Conservation (phyloP, 2,329 filamentous ascomycete species). For the Tolypocladium pustulatum region DNA sequence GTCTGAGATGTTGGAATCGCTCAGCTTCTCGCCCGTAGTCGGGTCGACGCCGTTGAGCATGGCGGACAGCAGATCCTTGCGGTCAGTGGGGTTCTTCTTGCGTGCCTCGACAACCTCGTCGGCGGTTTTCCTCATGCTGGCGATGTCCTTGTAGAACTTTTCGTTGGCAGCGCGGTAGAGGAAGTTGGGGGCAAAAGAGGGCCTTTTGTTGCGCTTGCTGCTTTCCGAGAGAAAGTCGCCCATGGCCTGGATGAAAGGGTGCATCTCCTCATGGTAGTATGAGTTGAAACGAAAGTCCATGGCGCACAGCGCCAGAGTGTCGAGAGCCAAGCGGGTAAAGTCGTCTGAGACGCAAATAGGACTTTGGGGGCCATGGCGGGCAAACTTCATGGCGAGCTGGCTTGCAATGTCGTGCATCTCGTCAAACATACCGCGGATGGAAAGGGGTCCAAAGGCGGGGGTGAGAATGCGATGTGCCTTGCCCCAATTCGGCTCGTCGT, state of each 20-base stretch:
- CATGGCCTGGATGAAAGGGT: constrained; percentile 63
- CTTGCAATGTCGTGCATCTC: constrained; percentile 59
- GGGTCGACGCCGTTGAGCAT: constrained; percentile 61
- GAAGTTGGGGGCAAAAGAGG: constrained; percentile 31
- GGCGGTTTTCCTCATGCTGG: constrained; percentile 42
- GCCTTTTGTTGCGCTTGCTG: constrained; percentile 37
- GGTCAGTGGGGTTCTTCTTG: constrained; percentile 40
- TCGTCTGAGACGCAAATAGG: constrained; percentile 53
- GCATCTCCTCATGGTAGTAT: constrained; percentile 57
- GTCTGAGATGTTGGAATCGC: constrained; percentile 51
- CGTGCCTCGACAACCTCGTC: constrained; percentile 51
- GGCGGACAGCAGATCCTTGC: constrained; percentile 58
- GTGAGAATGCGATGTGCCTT: constrained; percentile 56
- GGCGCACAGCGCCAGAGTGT: constrained; percentile 61
- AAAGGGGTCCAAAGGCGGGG: constrained; percentile 59
- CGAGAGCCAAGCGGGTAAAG: constrained; percentile 63
- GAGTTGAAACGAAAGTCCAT: constrained; percentile 67
- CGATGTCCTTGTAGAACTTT: constrained; percentile 44
- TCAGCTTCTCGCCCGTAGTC: constrained; percentile 54
- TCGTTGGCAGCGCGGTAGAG: constrained; percentile 37
- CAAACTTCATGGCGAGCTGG: constrained; percentile 59
- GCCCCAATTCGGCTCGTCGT: constrained; percentile 51
- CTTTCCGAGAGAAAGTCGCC: constrained; percentile 48
- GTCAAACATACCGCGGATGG: constrained; percentile 58
- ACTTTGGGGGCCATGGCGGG: constrained; percentile 45